Conservation (phyloP, 2,329 filamentous ascomycete genomes). For the Chaetomium globosum region DNA sequence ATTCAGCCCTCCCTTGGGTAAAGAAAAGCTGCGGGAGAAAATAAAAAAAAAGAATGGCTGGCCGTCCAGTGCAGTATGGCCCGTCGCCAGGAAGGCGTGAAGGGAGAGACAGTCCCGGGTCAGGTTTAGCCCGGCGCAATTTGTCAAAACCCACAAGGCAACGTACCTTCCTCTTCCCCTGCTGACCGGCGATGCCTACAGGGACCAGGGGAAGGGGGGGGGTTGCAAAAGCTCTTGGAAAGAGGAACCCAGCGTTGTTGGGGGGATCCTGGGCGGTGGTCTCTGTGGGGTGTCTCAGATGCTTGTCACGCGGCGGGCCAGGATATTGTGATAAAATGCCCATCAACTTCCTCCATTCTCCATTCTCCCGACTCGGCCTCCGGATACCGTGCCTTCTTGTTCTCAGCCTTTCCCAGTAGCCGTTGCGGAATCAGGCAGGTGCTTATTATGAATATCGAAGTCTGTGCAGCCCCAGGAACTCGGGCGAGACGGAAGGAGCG, state of each 20-base stretch:
- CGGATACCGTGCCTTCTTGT: background rate
- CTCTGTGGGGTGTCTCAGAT: slow-evolving; percentile 22
- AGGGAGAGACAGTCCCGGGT: background rate
- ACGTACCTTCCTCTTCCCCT: slow-evolving; percentile 13
- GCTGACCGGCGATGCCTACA: slow-evolving; percentile 8
- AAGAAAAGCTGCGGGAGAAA: background rate
- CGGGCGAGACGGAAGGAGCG: background rate
- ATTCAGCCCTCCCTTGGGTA: background rate
- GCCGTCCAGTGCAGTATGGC: slow-evolving; percentile 5
- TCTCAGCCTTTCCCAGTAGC: background rate
- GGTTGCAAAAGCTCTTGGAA: background rate
- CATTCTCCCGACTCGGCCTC: slow-evolving; percentile 7
- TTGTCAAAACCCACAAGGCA: slow-evolving; percentile 1
- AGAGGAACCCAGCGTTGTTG: slow-evolving; percentile 18
- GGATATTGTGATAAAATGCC: slow-evolving; percentile 12
- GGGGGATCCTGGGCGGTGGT: slow-evolving; percentile 10
- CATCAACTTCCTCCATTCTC: slow-evolving; percentile 7
- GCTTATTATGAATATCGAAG: background rate
- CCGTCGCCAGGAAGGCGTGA: background rate
- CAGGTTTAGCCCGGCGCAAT: background rate
- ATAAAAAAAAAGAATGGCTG: slow-evolving; percentile 10
- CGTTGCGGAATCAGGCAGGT: slow-evolving; percentile 12
- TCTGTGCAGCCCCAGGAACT: too few species aligned
- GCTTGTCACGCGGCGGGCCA: slow-evolving; percentile 15
- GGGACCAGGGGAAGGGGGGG: slow-evolving; percentile 12